Conservation (phyloP, 768 basidiomycete genomes). For the Tulasnella calospora region DNA sequence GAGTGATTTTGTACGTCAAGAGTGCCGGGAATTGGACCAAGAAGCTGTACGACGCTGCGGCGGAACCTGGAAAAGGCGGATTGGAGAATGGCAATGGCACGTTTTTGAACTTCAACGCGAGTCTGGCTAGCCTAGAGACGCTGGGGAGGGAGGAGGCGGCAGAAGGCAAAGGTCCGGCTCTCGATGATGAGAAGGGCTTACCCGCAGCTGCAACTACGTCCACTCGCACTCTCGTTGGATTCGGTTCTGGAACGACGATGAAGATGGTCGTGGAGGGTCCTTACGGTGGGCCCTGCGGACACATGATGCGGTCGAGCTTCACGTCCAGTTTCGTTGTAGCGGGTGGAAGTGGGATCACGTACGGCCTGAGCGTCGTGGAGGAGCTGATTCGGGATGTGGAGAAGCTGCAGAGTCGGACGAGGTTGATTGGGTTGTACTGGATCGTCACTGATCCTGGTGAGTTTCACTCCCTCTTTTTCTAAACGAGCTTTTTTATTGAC, state of each 20-base stretch:
- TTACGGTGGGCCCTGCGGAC: slow-evolving; percentile 49
- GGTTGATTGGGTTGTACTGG: slow-evolving; percentile 67
- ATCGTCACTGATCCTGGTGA: slow-evolving; percentile 49
- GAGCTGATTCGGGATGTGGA: slow-evolving; percentile 53
- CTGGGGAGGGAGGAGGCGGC: neutral
- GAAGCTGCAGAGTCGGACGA: slow-evolving; percentile 48
- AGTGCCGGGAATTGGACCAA: slow-evolving; percentile 26
- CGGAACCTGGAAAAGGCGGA: neutral
- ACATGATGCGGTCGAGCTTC: slow-evolving; percentile 58
- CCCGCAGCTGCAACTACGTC: slow-evolving; percentile 60
- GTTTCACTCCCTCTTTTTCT: slow-evolving; percentile 24
- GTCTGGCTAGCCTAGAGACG: neutral
- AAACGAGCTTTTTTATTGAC: neutral
- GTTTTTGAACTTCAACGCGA: neutral
- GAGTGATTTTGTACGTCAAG: slow-evolving; percentile 45
- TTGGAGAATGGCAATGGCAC: neutral
- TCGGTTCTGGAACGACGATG: slow-evolving; percentile 40
- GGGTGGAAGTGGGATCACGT: slow-evolving; percentile 75
- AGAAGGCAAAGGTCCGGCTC: neutral
- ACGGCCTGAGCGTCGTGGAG: slow-evolving; percentile 56
- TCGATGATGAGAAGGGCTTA: neutral
- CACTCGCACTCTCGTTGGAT: slow-evolving; percentile 36
- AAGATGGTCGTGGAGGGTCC: slow-evolving; percentile 61
- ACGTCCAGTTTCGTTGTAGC: slow-evolving; percentile 63
- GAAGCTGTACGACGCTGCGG: slow-evolving; percentile 40